phyloP scores from a whole-genome alignment of 257 asterid species.

The Rubia yunnanensis region DNA sequence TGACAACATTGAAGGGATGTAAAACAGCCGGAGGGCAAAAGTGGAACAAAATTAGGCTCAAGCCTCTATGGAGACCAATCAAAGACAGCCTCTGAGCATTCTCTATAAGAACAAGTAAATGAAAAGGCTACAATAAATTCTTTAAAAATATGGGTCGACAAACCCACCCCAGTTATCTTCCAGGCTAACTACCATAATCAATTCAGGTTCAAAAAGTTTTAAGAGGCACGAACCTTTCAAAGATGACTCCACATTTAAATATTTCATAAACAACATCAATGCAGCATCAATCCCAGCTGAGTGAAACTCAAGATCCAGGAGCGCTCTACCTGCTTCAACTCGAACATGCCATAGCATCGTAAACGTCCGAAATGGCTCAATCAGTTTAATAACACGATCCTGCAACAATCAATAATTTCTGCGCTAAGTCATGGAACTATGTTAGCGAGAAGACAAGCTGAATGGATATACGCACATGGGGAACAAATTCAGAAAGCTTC shows the following conservation, averaged over 20 bases:
- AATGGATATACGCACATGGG: conserved; percentile 55
- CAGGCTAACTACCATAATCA: not conserved
- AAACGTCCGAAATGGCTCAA: conserved; percentile 51
- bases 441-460: not conserved
- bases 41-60: not conserved
- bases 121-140: not conserved
- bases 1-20: not conserved
- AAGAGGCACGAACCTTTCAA: conserved; percentile 55
- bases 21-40: not conserved
- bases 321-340: conserved; percentile 79
- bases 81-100: not conserved
- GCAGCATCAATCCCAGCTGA: conserved; percentile 76
- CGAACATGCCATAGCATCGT: conserved; percentile 61
- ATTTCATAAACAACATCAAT: conserved; percentile 55
- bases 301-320: conserved; percentile 85
- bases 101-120: not conserved
- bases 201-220: not conserved
- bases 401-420: conserved; percentile 28
- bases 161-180: not conserved
- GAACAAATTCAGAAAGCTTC: conserved; percentile 73
- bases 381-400: conserved; percentile 64
- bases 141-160: not conserved
- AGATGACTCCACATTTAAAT: conserved; percentile 60
- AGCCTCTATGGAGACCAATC: not conserved
- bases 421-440: conserved; percentile 9